Evolutionary conservation across 345 rosid genomes (phyloP).

Genomic region (Heritiera littoralis): DNA sequence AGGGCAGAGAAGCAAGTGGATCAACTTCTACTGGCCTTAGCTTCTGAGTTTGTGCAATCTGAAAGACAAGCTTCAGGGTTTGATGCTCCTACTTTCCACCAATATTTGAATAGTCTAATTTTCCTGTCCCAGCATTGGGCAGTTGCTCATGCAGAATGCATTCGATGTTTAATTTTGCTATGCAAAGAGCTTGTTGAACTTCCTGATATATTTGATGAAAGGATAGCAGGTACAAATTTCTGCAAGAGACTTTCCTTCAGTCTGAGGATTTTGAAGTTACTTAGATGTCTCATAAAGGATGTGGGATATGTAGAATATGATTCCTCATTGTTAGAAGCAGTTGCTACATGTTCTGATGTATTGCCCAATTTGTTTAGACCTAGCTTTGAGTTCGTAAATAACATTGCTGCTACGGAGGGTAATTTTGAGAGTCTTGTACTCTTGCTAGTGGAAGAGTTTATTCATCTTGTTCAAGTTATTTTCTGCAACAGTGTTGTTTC

Average conservation of each 20-base stretch:
- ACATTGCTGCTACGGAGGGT: constrained; percentile 57
- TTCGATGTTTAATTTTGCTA: constrained; percentile 57
- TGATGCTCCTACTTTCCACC: constrained; percentile 39
- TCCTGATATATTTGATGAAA: constrained; percentile 63
- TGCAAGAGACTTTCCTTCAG: constrained; percentile 58
- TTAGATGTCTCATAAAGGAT: constrained; percentile 60
- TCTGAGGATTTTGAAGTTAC: constrained; percentile 79
- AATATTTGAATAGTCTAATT: constrained; percentile 54
- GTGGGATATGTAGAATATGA: constrained; percentile 65
- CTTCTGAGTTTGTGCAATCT: constrained; percentile 65
- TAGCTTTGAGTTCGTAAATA: constrained; percentile 61
- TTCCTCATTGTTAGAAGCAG: constrained; percentile 56
- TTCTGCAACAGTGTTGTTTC: constrained; percentile 58
- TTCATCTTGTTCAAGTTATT: constrained; percentile 68
- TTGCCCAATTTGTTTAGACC: constrained; percentile 59
- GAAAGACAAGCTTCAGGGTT: constrained; percentile 52
- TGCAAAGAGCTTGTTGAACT: constrained; percentile 61
- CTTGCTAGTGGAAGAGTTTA: constrained; percentile 76
- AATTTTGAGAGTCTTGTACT: constrained; percentile 69
- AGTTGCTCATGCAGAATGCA: constrained; percentile 61
- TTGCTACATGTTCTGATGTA: constrained; percentile 65
- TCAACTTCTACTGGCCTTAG: constrained; percentile 59
- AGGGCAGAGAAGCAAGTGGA: constrained; percentile 75
- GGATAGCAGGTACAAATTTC: constrained; percentile 46
- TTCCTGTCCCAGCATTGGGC: constrained; percentile 84